These are phyloP conservation scores for Tylopilus cervinicoccineus DNA, from an alignment of 768 basidiomycete genomes.

Conservation along the genomic window DNA sequence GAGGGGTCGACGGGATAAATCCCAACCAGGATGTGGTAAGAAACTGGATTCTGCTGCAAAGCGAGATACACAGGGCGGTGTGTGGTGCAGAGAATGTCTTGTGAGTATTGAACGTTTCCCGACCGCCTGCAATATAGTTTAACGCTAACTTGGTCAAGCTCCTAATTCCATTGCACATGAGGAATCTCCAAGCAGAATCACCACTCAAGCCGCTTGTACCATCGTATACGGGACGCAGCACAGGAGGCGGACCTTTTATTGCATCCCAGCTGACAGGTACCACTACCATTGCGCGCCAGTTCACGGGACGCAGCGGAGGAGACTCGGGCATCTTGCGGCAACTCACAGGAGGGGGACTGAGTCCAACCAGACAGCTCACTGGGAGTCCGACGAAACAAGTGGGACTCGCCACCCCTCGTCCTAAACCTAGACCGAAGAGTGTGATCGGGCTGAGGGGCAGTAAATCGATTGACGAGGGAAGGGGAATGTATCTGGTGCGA, in stretches of 20 bases:
- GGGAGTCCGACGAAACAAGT: slow-evolving; percentile 71
- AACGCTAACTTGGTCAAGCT: slow-evolving; percentile 38
- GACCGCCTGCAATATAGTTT: background rate
- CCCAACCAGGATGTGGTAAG: slow-evolving; percentile 77
- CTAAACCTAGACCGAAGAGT: slow-evolving; percentile 76
- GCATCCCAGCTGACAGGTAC: slow-evolving; percentile 62
- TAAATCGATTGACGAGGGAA: slow-evolving; percentile 64
- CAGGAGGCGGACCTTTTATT: slow-evolving; percentile 30
- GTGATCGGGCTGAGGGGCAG: slow-evolving; percentile 65
- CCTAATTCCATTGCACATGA: slow-evolving; percentile 46
- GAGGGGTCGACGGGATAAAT: slow-evolving; percentile 46
- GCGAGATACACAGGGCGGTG: slow-evolving; percentile 58
- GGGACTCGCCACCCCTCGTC: slow-evolving; percentile 39
- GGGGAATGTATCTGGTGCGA: slow-evolving; percentile 66
- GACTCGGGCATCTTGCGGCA: slow-evolving; percentile 43
- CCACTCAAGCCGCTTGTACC: slow-evolving; percentile 47
- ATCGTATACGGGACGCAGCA: slow-evolving; percentile 39
- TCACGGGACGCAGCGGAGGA: slow-evolving; percentile 55
- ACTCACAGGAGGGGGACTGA: slow-evolving; percentile 63
- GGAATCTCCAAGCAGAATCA: slow-evolving; percentile 49
- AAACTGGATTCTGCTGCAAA: slow-evolving; percentile 80
- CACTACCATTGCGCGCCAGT: slow-evolving; percentile 71
- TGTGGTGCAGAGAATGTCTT: slow-evolving; percentile 84
- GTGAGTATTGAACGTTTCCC: slow-evolving; percentile 39
- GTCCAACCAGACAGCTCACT: slow-evolving; percentile 61